Conservation (phyloP, 192 early-diverging fungal species). For the Mortierella claussenii region DNA sequence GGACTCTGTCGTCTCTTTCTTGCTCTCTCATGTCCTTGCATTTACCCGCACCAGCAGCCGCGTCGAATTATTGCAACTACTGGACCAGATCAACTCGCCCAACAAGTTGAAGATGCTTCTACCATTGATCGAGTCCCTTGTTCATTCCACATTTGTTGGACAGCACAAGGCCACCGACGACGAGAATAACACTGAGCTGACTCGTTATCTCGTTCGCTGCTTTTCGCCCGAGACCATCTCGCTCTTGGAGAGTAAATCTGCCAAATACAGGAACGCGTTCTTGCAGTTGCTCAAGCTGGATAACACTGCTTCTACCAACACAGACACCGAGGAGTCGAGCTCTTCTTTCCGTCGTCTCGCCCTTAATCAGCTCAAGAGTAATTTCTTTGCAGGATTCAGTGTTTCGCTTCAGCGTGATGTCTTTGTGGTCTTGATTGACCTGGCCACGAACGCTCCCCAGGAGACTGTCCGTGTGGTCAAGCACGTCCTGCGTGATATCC, state of each 20-base stretch:
- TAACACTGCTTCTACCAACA: conserved; percentile 32
- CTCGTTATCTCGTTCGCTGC: conserved; percentile 62
- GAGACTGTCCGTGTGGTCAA: conserved; percentile 60
- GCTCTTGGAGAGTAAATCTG: conserved; percentile 60
- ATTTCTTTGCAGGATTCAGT: conserved; percentile 54
- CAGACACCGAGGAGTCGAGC: conserved; percentile 56
- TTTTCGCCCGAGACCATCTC: conserved; percentile 60
- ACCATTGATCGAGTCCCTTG: conserved; percentile 67
- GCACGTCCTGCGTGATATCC: conserved; percentile 54
- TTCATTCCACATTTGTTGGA: conserved; percentile 42
- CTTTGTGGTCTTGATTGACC: conserved; percentile 61
- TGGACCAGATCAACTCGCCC: conserved; percentile 61
- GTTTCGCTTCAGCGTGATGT: conserved; percentile 56
- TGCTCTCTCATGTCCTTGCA: conserved; percentile 65
- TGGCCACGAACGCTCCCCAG: conserved; percentile 64
- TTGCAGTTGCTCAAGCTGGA: conserved; percentile 60
- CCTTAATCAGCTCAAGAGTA: conserved; percentile 53
- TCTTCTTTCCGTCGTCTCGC: conserved; percentile 59
- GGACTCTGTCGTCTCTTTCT: conserved; percentile 54
- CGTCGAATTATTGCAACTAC: conserved; percentile 63
- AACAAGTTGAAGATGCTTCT: conserved; percentile 69
- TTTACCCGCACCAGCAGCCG: conserved; percentile 49
- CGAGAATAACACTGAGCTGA: conserved; percentile 33
- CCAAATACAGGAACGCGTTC: conserved; percentile 61
- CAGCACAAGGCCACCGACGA: conserved; percentile 21